Percentiles rank a stretch among this genome's conserved stretches.
phyloP scores from a whole-genome alignment of 2,329 filamentous ascomycete species.

The Sarocladiaceae sp. region DNA sequence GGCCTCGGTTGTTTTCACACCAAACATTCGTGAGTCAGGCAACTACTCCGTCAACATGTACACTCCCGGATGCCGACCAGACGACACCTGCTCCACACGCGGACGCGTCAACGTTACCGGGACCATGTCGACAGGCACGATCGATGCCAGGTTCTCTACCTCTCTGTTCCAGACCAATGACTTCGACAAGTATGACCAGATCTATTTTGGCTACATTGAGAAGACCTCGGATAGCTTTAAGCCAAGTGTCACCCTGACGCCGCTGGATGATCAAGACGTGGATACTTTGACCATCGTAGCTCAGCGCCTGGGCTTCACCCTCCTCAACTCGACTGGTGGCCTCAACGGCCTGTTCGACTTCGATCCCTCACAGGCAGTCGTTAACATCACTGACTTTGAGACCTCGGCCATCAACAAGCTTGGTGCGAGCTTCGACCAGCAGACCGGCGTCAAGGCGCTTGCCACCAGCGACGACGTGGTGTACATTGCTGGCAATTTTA shows the following conservation, averaged over 20 bases:
- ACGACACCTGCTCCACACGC: constrained; percentile 69
- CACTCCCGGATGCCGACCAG: constrained; percentile 84
- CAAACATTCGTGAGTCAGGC: constrained; percentile 82
- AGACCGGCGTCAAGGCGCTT: constrained; percentile 69
- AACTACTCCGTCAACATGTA: constrained; percentile 90
- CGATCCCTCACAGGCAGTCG: constrained; percentile 52
- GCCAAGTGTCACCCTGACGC: constrained; percentile 73
- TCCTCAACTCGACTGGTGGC: constrained; percentile 70
- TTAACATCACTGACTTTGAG: constrained; percentile 60
- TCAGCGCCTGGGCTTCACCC: constrained; percentile 75
- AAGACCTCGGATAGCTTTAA: constrained; percentile 68
- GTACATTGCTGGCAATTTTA: constrained; percentile 84
- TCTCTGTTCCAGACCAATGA: constrained; percentile 87
- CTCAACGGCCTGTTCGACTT: constrained; percentile 92
- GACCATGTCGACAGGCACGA: constrained; percentile 52
- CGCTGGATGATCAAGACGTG: constrained; percentile 58
- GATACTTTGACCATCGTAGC: constrained; percentile 76
- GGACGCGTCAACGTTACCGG: constrained; percentile 81
- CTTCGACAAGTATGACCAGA: constrained; percentile 92
- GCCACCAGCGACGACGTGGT: constrained; percentile 58
- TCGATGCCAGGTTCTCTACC: constrained; percentile 47
- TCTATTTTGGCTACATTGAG: constrained; percentile 84
- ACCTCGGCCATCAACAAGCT: constrained; percentile 73
- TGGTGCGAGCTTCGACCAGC: constrained; percentile 62
- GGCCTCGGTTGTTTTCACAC: constrained; percentile 71